Evolutionary conservation across 495 filamentous ascomycete species (phyloP), one percentile per base, ranked within the genome.

Genomic region (Penicillium soppii): DNA sequence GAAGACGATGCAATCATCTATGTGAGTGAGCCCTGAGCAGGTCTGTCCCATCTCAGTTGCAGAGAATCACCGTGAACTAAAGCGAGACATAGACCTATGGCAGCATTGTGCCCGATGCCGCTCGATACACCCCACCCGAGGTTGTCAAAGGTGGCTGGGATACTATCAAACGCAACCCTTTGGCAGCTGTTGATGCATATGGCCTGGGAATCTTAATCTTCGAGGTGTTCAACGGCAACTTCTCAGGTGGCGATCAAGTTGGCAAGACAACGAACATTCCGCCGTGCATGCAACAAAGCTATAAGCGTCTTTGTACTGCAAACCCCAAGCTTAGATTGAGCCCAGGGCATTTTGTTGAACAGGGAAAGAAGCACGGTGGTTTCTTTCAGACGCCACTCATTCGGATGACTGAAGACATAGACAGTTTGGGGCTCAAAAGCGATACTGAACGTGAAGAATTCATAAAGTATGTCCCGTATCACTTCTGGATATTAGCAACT

Each of bases 301-400:
- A 97, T 69, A 95, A 90, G 61, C 83, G 91, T 47, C 81, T 98
- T 1, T 76, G 89, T 37, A 88, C 92, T 47, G 78, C 86, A n/a
- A 96, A 92, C 53, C 91, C 94, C 0, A 97, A 96, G 66, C 76
- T 88, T 13, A 78, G 94, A 54, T 69, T 96, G 25, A 95, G 89
- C 50, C 80, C 94, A 6, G 84, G 80, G 17, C 85, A 92, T 56
- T 97, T 97, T 61, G 76, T 96, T 5, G 91, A 96, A 36, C 92
- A 97, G 65, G 94, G 94, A 2, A 82, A 80, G 53, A 86, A 90
- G 37, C 80, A 68, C 47, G 89, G 91, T 8, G 84, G 89, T 0
- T 97, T 96, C 69, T 97, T 98, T 57, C 88, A 96, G 57, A 96
- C 87, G 0, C 83, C 92, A 3, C 69, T 97, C 15, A 97, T 98